These are phyloP conservation scores for Ophiostoma sp. DNA, from an alignment of 2,329 filamentous ascomycete genomes.

Conservation along the genomic window DNA sequence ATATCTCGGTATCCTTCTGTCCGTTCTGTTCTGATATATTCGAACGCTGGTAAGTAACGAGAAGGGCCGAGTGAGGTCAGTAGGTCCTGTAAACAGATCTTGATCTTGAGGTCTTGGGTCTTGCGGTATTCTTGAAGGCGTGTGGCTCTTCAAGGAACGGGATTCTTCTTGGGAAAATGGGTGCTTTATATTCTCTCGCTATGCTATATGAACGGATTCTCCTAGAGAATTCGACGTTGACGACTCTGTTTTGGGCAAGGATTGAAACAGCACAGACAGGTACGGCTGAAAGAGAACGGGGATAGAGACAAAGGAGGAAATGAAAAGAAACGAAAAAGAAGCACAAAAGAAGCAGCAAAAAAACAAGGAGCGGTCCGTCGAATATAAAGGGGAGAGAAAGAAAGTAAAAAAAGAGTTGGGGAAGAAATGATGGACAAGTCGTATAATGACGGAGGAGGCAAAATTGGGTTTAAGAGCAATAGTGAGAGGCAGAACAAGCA, in stretches of 20 bases:
- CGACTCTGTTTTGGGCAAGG: slow-evolving; percentile 1
- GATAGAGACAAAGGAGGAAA: background rate
- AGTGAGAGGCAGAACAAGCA: background rate
- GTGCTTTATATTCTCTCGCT: slow-evolving; percentile 29
- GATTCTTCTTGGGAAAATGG: slow-evolving; percentile 13
- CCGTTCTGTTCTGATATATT: background rate
- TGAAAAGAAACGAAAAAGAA: background rate
- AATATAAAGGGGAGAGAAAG: slow-evolving; percentile 11
- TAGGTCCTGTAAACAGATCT: background rate
- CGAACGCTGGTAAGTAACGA: background rate
- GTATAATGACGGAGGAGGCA: slow-evolving; percentile 14
- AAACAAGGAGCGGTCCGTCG: background rate
- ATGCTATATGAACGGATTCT: slow-evolving; percentile 25
- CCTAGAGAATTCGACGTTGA: background rate
- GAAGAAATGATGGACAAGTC: background rate
- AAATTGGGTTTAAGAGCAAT: slow-evolving; percentile 12
- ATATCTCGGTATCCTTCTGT: background rate
- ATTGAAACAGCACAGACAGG: slow-evolving; percentile 5
- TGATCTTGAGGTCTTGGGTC: background rate
- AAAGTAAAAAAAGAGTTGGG: background rate
- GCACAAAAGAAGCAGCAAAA: slow-evolving; percentile 1
- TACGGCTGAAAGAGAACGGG: background rate
- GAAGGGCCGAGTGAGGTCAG: background rate
- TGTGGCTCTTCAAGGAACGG: background rate
- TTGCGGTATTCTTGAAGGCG: slow-evolving; percentile 7